Conservation (phyloP, 2,329 filamentous ascomycete genomes). For the Aspergillus tubingensis region DNA sequence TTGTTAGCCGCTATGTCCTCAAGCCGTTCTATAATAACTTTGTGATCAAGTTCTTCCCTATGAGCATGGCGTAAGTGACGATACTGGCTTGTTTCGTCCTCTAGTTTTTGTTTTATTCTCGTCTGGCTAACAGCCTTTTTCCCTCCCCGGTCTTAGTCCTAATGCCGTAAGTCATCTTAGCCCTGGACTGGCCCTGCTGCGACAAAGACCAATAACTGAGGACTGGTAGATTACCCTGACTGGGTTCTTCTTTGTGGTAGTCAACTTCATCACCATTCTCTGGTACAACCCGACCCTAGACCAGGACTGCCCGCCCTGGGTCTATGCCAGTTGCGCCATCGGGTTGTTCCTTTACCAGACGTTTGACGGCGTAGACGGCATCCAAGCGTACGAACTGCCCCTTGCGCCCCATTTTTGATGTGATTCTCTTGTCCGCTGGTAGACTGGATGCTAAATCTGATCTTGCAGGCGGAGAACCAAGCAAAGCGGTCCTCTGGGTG, state of each 20-base stretch:
- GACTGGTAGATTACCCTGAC: constrained; percentile 73
- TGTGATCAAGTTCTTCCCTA: constrained; percentile 91
- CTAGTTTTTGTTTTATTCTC: background rate
- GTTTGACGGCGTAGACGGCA: constrained; percentile 94
- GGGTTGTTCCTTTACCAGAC: constrained; percentile 97
- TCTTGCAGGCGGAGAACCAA: constrained; percentile 71
- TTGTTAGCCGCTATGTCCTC: constrained; percentile 87
- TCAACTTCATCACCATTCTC: constrained; percentile 86
- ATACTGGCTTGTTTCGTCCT: constrained; percentile 10
- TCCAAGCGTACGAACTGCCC: constrained; percentile 71
- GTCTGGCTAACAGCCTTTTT: constrained; percentile 17
- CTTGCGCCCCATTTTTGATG: constrained; percentile 3
- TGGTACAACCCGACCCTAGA: constrained; percentile 97
- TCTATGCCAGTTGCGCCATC: constrained; percentile 87
- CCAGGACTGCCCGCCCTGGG: constrained; percentile 90
- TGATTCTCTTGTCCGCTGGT: background rate
- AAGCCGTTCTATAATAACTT: constrained; percentile 97
- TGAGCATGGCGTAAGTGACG: constrained; percentile 78
- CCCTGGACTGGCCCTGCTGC: constrained; percentile 5
- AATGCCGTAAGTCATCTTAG: constrained; percentile 48
- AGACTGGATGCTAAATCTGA: constrained; percentile 12
- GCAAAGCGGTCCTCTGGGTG: constrained; percentile 90
- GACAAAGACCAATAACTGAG: constrained; percentile 17
- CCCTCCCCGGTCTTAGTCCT: constrained; percentile 37
- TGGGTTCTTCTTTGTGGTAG: constrained; percentile 84